phyloP scores from a whole-genome alignment of 2,329 filamentous ascomycete genomes.

The Colletotrichum sp. region DNA sequence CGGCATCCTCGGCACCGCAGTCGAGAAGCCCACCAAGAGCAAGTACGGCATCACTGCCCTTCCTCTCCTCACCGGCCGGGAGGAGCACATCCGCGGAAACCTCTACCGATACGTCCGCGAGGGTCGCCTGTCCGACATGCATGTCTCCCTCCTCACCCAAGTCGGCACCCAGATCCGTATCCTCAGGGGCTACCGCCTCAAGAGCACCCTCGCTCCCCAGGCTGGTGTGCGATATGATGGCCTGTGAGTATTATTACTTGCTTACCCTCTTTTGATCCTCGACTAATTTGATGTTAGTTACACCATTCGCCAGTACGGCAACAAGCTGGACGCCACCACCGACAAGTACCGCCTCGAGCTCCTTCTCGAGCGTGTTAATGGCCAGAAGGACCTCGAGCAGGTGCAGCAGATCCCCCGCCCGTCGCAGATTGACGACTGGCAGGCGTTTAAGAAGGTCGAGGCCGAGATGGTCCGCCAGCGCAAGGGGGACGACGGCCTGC shows the following conservation, averaged over 20 bases:
- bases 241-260: constrained; percentile 45
- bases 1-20: constrained; percentile 52
- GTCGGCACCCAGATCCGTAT: constrained; percentile 56
- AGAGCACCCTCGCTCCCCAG: constrained; percentile 55
- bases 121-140: constrained; percentile 49
- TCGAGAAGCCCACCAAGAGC: constrained; percentile 50
- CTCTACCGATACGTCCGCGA: constrained; percentile 50
- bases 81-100: constrained; percentile 41
- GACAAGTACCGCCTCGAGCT: constrained; percentile 49
- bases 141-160: constrained; percentile 51
- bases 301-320: constrained; percentile 51
- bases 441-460: constrained; percentile 47
- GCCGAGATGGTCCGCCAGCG: constrained; percentile 17
- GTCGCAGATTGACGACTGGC: constrained; percentile 63
- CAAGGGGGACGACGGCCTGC: constrained; percentile 17
- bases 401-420: constrained; percentile 53
- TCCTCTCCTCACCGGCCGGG: constrained; percentile 56
- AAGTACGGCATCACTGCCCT: constrained; percentile 50
- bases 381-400: constrained; percentile 46
- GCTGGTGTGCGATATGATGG: constrained; percentile 64
- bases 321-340: constrained; percentile 42
- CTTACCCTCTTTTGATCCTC: not conserved
- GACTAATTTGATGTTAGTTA: constrained; percentile 42
- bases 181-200: constrained; percentile 55
- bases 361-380: constrained; percentile 47